These are phyloP conservation scores for Mycena sanguinolenta DNA, from an alignment of 768 basidiomycete genomes.

Conservation along the genomic window DNA sequence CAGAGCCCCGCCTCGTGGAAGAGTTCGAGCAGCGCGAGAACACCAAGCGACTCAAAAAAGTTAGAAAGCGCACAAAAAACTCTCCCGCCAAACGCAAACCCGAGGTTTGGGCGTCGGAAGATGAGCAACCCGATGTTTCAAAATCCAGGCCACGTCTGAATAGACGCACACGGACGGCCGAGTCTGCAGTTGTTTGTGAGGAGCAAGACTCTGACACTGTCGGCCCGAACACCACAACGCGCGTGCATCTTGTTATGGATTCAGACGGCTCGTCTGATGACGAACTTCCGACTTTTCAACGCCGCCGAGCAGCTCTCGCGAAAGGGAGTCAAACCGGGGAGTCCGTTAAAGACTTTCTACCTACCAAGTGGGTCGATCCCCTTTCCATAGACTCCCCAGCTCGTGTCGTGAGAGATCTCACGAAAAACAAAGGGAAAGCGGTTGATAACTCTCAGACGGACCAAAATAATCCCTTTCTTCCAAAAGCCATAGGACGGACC, in stretches of 20 bases:
- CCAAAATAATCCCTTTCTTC: slow-evolving; percentile 36
- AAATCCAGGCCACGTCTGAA: slow-evolving; percentile 3
- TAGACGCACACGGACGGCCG: slow-evolving; percentile 12
- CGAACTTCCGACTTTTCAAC: slow-evolving; percentile 24
- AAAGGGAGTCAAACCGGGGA: neutral
- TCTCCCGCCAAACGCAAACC: slow-evolving; percentile 31
- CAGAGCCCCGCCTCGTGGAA: slow-evolving; percentile 74
- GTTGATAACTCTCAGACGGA: slow-evolving; percentile 11
- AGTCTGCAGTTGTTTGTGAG: slow-evolving; percentile 1
- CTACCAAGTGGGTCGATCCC: neutral
- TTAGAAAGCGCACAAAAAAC: slow-evolving; percentile 52
- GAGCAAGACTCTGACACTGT: slow-evolving; percentile 3
- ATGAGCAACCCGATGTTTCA: slow-evolving; percentile 7
- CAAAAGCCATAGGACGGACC: slow-evolving; percentile 22
- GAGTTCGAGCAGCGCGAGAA: slow-evolving; percentile 67
- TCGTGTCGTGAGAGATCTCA: slow-evolving; percentile 38
- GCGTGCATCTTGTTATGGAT: neutral
- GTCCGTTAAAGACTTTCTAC: neutral
- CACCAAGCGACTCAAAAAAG: slow-evolving; percentile 65
- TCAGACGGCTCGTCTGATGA: slow-evolving; percentile 21
- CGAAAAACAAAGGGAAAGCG: slow-evolving; percentile 34
- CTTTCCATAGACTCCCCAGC: neutral
- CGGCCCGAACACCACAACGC: slow-evolving; percentile 16
- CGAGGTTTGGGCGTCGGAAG: slow-evolving; percentile 14
- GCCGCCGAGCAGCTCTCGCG: neutral